Evolutionary conservation across 805 yeast genomes (phyloP).

Genomic region (Peterozyma toletana): DNA sequence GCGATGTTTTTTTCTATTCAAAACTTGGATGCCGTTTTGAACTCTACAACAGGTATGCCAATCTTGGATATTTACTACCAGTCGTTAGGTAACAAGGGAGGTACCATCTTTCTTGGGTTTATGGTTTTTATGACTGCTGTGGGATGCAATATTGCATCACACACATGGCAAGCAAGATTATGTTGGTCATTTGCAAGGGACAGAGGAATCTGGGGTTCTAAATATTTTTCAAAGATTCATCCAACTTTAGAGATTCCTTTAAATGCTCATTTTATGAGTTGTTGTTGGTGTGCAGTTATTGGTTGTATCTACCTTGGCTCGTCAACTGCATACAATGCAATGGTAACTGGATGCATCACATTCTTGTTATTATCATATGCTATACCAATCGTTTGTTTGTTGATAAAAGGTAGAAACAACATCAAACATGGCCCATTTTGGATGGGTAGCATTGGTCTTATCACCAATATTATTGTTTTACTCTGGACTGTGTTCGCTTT

Average conservation of each 20-base stretch:
- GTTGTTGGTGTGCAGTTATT: slow-evolving; percentile 42
- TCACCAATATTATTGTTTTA: slow-evolving; percentile 42
- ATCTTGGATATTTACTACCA: slow-evolving; percentile 57
- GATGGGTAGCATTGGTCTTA: slow-evolving; percentile 47
- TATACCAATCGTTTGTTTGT: slow-evolving; percentile 44
- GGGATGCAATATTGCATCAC: slow-evolving; percentile 53
- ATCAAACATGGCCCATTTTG: slow-evolving; percentile 63
- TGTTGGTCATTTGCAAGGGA: slow-evolving; percentile 68
- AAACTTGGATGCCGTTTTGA: slow-evolving; percentile 40
- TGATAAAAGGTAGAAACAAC: slow-evolving; percentile 40
- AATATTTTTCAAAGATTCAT: slow-evolving; percentile 41
- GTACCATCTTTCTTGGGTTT: slow-evolving; percentile 45
- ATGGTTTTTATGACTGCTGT: slow-evolving; percentile 46
- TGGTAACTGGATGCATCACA: slow-evolving; percentile 54
- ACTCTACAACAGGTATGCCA: slow-evolving; percentile 53
- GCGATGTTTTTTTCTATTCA: slow-evolving; percentile 54
- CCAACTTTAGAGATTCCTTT: slow-evolving; percentile 45
- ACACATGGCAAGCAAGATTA: slow-evolving; percentile 63
- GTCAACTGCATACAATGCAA: slow-evolving; percentile 58
- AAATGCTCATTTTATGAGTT: slow-evolving; percentile 50
- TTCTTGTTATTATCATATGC: slow-evolving; percentile 52
- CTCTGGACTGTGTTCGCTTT: slow-evolving; percentile 53
- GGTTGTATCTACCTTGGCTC: slow-evolving; percentile 63
- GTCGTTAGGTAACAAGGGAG: slow-evolving; percentile 42
- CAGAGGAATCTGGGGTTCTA: slow-evolving; percentile 51